Evolutionary conservation across 2,329 filamentous ascomycete species (phyloP), one percentile per base, ranked within the genome.

Genomic region (Daldinia eschscholtzii): DNA sequence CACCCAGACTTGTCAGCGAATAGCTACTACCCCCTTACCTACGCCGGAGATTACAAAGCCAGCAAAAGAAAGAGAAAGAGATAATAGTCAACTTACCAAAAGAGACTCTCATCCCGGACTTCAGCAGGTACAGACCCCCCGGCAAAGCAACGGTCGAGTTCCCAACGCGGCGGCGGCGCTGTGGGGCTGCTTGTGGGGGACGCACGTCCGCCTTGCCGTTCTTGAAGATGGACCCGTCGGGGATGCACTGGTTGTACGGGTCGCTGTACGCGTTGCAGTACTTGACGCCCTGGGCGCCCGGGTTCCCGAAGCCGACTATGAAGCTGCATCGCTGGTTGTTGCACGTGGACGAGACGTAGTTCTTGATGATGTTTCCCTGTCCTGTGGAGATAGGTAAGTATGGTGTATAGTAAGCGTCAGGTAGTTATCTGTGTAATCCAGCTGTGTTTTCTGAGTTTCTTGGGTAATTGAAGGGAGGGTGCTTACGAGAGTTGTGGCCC

Each of bases 181-280:
- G 9, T n/a, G 39, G n/a, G 13, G 39, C 39, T 7, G 48, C 2
- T 15, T 33, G 26, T 5, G 48, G 48, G 13, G 48, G 48, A 15
- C 48, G 48, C 6, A 52, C 30, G 30, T 55, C 50, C 7, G 30
- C n/a, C 50, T 23, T 55, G 50, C 50, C 50, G 50, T 55, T 55
- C 50, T 55, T 55, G 28, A 35, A 55, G 33, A 55, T 37, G 26
- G 30, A 23, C 4, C 20, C n/a, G 50, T 55, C 50, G 50, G 50
- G 30, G 5, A 55, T 3, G n/a, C 50, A 55, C n/a, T 37, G 6
- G 28, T 20, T 55, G 50, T 37, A 37, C 4, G 15, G 50, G n/a
- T 55, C 30, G 5, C 20, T 46, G 20, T 26, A 13, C 18, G 42
- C 20, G 15, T 2, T 12, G 42, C 20, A 23, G 42, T 46, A 46